These are phyloP conservation scores for Yarrowia osloensis DNA, from an alignment of 805 yeast genomes.

Conservation along the genomic window DNA sequence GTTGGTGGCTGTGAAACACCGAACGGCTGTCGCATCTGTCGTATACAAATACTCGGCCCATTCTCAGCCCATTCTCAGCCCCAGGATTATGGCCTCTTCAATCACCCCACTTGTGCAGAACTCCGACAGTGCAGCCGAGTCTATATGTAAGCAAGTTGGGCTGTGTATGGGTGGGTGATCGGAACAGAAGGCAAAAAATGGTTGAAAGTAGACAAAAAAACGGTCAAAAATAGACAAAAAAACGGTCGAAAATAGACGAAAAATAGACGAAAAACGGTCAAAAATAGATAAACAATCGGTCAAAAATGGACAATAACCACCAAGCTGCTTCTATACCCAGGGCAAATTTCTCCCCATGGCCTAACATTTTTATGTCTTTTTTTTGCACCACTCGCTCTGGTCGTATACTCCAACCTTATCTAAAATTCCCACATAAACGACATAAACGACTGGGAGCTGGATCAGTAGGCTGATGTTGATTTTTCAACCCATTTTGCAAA, in stretches of 20 bases:
- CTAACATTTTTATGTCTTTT: too few species aligned
- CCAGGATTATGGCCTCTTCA: too few species aligned
- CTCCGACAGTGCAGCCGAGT: not conserved
- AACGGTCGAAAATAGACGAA: too few species aligned
- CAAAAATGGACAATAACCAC: too few species aligned
- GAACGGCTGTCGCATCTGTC: too few species aligned
- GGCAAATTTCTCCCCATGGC: too few species aligned
- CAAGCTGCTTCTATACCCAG: too few species aligned
- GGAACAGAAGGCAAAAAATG: not conserved
- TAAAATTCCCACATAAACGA: not conserved
- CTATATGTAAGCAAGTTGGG: constrained; percentile 2
- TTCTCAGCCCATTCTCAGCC: too few species aligned
- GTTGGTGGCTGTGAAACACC: too few species aligned
- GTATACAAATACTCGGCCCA: too few species aligned
- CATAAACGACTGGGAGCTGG: not conserved
- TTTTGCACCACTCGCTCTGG: too few species aligned
- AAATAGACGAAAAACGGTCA: not conserved
- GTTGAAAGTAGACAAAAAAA: not conserved
- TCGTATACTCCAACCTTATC: constrained; percentile 21
- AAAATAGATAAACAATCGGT: not conserved
- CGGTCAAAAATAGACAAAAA: not conserved
- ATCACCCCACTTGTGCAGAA: constrained; percentile 11
- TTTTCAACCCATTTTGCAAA: not conserved
- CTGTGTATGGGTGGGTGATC: not conserved
- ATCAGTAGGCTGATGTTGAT: constrained; percentile 19